Percentiles rank a stretch among this genome's conserved stretches.
These are phyloP conservation scores for Coix lacrymajobi DNA, from an alignment of 176 grass and related monocot genomes.

Conservation along the genomic window DNA sequence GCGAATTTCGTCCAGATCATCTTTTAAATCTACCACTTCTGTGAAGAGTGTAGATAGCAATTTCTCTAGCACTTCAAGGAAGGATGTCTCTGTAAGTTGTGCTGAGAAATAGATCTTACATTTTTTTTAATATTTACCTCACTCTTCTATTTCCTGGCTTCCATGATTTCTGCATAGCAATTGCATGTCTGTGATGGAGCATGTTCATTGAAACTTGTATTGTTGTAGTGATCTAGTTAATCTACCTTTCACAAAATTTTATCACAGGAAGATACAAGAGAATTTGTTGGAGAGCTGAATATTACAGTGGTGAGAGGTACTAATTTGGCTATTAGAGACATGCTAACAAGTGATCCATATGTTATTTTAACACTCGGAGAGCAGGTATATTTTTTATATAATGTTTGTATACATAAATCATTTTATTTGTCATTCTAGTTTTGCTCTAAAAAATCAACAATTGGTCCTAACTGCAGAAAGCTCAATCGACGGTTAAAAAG, in stretches of 20 bases:
- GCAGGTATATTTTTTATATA: constrained; percentile 50
- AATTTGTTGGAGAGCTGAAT: constrained; percentile 80
- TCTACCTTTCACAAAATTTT: constrained; percentile 33
- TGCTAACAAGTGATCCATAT: constrained; percentile 96
- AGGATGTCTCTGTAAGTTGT: constrained; percentile 54
- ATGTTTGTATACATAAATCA: neutral
- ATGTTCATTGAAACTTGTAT: constrained; percentile 25
- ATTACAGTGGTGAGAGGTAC: constrained; percentile 83
- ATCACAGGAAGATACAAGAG: constrained; percentile 70
- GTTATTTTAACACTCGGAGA: constrained; percentile 72
- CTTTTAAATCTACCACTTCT: constrained; percentile 70
- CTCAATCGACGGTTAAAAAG: constrained; percentile 72
- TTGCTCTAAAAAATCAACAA: constrained; percentile 14
- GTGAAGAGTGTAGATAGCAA: constrained; percentile 44
- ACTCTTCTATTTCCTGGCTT: constrained; percentile 14
- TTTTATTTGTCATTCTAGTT: constrained; percentile 16
- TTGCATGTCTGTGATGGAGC: neutral
- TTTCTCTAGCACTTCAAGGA: constrained; percentile 49
- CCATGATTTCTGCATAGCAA: constrained; percentile 27
- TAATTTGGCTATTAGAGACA: constrained; percentile 81
- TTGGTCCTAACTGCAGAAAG: constrained; percentile 58
- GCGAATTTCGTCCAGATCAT: constrained; percentile 77
- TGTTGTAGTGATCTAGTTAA: constrained; percentile 26
- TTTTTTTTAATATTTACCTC: neutral
- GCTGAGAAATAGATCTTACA: constrained; percentile 21